Conservation (phyloP, 495 filamentous ascomycete species). For the Hypoxylon intermedium region DNA sequence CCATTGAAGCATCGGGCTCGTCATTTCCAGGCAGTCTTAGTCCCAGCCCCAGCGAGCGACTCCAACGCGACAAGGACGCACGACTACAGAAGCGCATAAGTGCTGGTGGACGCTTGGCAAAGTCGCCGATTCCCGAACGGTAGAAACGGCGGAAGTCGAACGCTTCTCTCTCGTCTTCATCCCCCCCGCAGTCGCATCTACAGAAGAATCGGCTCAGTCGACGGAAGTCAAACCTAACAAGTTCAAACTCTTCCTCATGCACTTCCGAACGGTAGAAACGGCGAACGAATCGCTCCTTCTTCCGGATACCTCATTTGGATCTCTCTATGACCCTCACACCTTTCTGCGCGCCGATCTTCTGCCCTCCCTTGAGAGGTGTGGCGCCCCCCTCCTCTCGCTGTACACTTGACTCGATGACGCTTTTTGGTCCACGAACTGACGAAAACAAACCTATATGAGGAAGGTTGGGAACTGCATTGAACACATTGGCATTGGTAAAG, state of each 20-base stretch:
- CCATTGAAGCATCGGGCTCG: slow-evolving; percentile 46
- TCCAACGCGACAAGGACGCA: slow-evolving; percentile 60
- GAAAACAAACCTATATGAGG: slow-evolving; percentile 31
- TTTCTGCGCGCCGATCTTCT: slow-evolving; percentile 36
- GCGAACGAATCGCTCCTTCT: slow-evolving; percentile 44
- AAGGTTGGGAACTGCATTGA: slow-evolving; percentile 17
- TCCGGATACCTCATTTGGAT: slow-evolving; percentile 42
- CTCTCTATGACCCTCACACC: slow-evolving; percentile 29
- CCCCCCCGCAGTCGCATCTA: slow-evolving; percentile 25
- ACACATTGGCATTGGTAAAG: slow-evolving; percentile 28
- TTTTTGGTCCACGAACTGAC: slow-evolving; percentile 32
- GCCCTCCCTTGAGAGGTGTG: slow-evolving; percentile 22
- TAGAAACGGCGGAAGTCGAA: slow-evolving; percentile 51
- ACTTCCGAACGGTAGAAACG: slow-evolving; percentile 48
- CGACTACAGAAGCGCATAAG: slow-evolving; percentile 68
- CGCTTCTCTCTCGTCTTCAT: slow-evolving; percentile 34
- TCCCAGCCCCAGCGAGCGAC: slow-evolving; percentile 45
- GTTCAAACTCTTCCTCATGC: slow-evolving; percentile 41
- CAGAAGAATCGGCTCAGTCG: slow-evolving; percentile 34
- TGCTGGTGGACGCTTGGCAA: slow-evolving; percentile 65
- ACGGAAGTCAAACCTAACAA: slow-evolving; percentile 34
- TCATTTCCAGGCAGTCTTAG: slow-evolving; percentile 28
- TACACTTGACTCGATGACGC: slow-evolving; percentile 34
- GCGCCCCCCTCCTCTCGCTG: slow-evolving; percentile 27
- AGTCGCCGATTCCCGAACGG: slow-evolving; percentile 63